Evolutionary conservation across 2,329 filamentous ascomycete genomes (phyloP).

Genomic region (Monosporascus cannonballus): DNA sequence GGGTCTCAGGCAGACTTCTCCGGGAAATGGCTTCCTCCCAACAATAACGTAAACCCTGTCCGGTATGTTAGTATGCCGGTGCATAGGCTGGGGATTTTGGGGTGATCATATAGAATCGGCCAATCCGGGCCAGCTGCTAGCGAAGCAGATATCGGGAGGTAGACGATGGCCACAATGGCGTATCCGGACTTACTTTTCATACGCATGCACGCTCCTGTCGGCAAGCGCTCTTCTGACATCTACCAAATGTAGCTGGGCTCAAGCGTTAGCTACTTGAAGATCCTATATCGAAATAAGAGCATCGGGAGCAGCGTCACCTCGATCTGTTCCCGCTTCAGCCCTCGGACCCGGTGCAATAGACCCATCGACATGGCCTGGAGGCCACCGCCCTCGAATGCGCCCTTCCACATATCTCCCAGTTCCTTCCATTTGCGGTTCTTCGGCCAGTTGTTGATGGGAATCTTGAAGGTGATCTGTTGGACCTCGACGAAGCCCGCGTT

Average conservation of each 20-base stretch:
- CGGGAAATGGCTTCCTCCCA: conserved; percentile 41
- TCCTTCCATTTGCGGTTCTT: conserved; percentile 37
- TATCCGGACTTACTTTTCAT: conserved; percentile 28
- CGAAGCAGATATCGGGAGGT: no score
- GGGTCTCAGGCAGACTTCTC: conserved; percentile 17
- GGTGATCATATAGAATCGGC: neutral
- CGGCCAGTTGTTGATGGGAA: conserved; percentile 51
- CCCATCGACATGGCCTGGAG: conserved; percentile 39
- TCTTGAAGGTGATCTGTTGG: conserved; percentile 44
- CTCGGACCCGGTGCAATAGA: conserved; percentile 34
- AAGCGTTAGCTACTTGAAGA: conserved; percentile 4
- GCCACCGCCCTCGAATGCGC: conserved; percentile 32
- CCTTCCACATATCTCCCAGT: conserved; percentile 39
- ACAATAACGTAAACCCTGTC: conserved; percentile 39
- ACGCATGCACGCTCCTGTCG: conserved; percentile 41
- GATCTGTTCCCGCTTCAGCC: conserved; percentile 38
- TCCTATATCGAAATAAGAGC: neutral
- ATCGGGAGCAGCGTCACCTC: conserved; percentile 32
- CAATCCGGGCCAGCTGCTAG: no score
- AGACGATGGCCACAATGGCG: no score
- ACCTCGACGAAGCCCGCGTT: conserved; percentile 51
- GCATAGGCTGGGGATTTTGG: no score
- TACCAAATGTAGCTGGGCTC: conserved; percentile 38
- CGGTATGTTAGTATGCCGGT: neutral
- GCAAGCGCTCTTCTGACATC: conserved; percentile 42